These are phyloP conservation scores for Diospyros kaki DNA, from an alignment of 148 eudicot species.

Conservation along the genomic window DNA sequence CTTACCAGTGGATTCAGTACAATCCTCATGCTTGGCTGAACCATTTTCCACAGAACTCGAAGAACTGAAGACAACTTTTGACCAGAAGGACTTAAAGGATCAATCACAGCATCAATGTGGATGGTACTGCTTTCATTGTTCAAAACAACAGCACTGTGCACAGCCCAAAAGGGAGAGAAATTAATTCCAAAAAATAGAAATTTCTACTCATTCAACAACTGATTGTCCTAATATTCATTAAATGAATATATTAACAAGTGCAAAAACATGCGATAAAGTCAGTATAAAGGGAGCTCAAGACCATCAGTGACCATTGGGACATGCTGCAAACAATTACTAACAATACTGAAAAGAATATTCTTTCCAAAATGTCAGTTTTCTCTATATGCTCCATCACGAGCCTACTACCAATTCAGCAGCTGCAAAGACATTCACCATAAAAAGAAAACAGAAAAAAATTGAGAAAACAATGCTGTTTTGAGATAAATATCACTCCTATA, in stretches of 20 bases:
- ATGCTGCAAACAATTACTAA: neutral
- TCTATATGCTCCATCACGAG: no score
- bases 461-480: neutral
- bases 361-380: neutral
- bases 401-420: neutral
- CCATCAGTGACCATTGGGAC: neutral
- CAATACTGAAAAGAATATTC: neutral
- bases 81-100: constrained; percentile 89
- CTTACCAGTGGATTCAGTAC: constrained; percentile 92
- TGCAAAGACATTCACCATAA: neutral
- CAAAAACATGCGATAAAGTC: neutral
- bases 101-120: constrained; percentile 94
- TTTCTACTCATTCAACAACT: neutral
- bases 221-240: no score
- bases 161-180: constrained; percentile 5
- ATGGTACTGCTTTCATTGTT: constrained; percentile 60
- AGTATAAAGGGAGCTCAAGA: neutral
- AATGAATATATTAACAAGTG: neutral
- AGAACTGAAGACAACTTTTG: constrained; percentile 88
- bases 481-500: neutral
- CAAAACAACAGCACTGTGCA: constrained; percentile 77
- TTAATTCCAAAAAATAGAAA: neutral
- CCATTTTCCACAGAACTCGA: constrained; percentile 53
- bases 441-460: neutral
- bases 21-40: constrained; percentile 93